Percentiles rank a stretch among this genome's conserved stretches.
Evolutionary conservation across 768 basidiomycete genomes (phyloP).

Genomic region (Flagelloscypha sp.): DNA sequence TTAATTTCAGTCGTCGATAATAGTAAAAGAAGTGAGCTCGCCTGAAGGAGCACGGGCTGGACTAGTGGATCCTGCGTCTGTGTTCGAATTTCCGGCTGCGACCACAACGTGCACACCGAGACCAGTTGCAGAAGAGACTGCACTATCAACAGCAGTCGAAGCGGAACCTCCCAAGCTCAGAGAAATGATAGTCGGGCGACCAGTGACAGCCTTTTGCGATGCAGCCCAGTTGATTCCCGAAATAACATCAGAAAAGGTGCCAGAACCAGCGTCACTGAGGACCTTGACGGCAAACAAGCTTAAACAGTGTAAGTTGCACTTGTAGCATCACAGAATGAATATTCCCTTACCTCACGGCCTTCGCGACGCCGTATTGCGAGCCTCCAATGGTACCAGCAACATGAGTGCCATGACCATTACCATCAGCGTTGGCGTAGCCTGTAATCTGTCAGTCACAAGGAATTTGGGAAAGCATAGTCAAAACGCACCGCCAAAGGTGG

Average conservation of each 20-base stretch:
- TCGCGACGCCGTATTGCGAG: slow-evolving; percentile 27
- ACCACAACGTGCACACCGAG: slow-evolving; percentile 25
- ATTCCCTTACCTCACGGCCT: slow-evolving; percentile 6
- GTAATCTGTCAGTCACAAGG: neutral
- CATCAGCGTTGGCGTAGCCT: slow-evolving; percentile 22
- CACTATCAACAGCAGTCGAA: slow-evolving; percentile 21
- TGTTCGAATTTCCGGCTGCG: slow-evolving; percentile 29
- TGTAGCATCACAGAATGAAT: no score
- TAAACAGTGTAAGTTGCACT: slow-evolving; percentile 22
- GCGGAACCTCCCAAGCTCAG: slow-evolving; percentile 29
- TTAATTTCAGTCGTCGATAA: no score
- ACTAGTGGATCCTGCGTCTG: slow-evolving; percentile 22
- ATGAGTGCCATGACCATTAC: slow-evolving; percentile 36
- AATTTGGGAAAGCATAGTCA: neutral
- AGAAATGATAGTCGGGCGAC: slow-evolving; percentile 24
- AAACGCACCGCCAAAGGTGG: slow-evolving; percentile 23
- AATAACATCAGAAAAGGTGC: no score
- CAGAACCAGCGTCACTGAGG: slow-evolving; percentile 27
- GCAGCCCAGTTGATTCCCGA: slow-evolving; percentile 26
- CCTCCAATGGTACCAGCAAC: slow-evolving; percentile 28
- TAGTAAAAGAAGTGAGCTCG: no score
- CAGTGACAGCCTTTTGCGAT: slow-evolving; percentile 10
- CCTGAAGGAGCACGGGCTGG: slow-evolving; percentile 27
- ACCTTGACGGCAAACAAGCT: slow-evolving; percentile 35
- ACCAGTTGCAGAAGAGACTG: slow-evolving; percentile 19